These are phyloP conservation scores for Suillus tomentosus DNA, from an alignment of 768 basidiomycete genomes.

Conservation along the genomic window DNA sequence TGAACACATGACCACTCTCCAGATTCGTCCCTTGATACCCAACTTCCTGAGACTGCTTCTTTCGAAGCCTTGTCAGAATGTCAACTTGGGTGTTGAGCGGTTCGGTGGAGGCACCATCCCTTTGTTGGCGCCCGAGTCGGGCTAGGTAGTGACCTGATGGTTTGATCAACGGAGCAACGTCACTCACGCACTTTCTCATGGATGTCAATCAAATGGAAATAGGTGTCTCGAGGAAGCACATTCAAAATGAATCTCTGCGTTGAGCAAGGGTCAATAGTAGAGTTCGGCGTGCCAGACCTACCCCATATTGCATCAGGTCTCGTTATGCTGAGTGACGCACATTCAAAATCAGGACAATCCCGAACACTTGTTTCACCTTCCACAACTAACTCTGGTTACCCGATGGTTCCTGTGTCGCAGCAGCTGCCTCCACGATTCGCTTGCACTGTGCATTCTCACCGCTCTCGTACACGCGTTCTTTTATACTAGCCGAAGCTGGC, in stretches of 20 bases:
- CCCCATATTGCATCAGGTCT: not conserved
- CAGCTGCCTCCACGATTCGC: not conserved
- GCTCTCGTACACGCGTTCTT: not conserved
- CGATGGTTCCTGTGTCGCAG: conserved; percentile 1
- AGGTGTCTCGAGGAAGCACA: not conserved
- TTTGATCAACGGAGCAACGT: not conserved
- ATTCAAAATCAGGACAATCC: not conserved
- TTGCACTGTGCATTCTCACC: not conserved
- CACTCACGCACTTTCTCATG: not conserved
- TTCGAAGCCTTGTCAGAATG: conserved; percentile 1
- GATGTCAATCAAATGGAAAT: conserved; percentile 2
- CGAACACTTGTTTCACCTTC: not conserved
- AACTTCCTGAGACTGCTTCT: not conserved
- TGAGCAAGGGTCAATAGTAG: not conserved
- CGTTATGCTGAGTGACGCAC: not conserved
- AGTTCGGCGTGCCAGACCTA: not conserved
- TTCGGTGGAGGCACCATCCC: not conserved
- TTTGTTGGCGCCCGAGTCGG: no score
- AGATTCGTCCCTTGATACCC: not conserved
- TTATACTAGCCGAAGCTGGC: not conserved
- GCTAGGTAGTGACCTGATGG: not conserved
- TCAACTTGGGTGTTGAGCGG: not conserved
- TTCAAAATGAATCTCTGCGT: not conserved
- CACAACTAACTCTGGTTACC: not conserved
- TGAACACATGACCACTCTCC: not conserved